Conservation (phyloP, 768 basidiomycete species). For the Sporobolomyces phaffii region DNA sequence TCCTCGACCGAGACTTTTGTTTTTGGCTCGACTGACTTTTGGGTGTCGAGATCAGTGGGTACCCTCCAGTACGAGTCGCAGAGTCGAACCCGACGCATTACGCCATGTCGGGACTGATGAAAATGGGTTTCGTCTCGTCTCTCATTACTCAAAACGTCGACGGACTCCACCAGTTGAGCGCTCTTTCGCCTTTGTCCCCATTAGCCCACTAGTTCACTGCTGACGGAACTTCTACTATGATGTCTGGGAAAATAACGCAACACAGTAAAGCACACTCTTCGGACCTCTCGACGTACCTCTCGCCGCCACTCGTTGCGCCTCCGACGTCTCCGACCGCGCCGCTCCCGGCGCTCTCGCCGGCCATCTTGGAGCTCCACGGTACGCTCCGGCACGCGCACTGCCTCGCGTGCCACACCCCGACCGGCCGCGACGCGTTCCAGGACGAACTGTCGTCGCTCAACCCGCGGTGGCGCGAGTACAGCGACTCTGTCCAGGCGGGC, state of each 20-base stretch:
- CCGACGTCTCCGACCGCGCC: neutral
- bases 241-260: too few relatives aligned
- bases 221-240: neutral
- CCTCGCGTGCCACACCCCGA: constrained; percentile 30
- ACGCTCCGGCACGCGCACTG: constrained; percentile 38
- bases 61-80: constrained; percentile 73
- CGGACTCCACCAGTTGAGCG: constrained; percentile 81
- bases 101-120: constrained; percentile 73
- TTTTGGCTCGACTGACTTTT: neutral
- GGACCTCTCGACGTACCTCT: constrained; percentile 26
- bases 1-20: constrained; percentile 48
- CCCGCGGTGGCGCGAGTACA: constrained; percentile 28
- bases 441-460: constrained; percentile 24
- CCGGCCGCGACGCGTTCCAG: constrained; percentile 36
- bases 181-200: neutral
- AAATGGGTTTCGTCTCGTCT: constrained; percentile 57
- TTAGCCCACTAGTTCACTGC: neutral
- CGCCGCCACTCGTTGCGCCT: constrained; percentile 13
- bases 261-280: constrained; percentile 5
- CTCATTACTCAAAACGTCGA: constrained; percentile 87
- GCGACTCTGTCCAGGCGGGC: constrained; percentile 14
- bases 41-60: constrained; percentile 49
- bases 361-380: constrained; percentile 40
- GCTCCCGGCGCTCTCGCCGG: constrained; percentile 11
- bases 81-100: constrained; percentile 84